These are phyloP conservation scores for Salvia miltiorrhiza DNA, from an alignment of 257 asterid genomes.

Conservation along the genomic window DNA sequence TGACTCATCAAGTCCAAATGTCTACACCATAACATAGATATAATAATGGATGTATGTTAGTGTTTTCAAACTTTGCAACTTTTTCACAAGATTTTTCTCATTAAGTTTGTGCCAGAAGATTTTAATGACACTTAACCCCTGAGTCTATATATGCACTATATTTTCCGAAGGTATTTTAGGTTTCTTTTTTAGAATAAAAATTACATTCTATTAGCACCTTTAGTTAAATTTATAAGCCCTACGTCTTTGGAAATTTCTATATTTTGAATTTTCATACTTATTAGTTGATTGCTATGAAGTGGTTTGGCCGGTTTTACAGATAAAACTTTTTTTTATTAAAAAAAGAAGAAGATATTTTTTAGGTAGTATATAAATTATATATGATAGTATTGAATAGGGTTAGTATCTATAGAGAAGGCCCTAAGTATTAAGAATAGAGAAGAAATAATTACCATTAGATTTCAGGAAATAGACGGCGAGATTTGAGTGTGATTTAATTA, in stretches of 20 bases:
- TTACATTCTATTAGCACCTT: neutral
- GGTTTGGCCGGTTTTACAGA: neutral
- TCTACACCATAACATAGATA: neutral
- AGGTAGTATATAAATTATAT: neutral
- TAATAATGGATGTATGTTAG: neutral
- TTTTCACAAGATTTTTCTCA: neutral
- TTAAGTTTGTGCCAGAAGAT: too few relatives aligned
- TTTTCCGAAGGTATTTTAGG: too few relatives aligned
- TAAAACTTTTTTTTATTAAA: too few relatives aligned
- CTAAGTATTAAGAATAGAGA: too few relatives aligned
- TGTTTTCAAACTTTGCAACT: neutral
- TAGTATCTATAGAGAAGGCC: too few relatives aligned
- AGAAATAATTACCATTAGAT: too few relatives aligned
- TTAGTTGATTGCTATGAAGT: neutral
- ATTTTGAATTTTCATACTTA: neutral
- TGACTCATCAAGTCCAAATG: constrained; percentile 22
- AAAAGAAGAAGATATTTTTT: neutral
- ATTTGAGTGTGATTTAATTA: too few relatives aligned
- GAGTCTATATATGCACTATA: too few relatives aligned
- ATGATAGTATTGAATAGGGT: too few relatives aligned
- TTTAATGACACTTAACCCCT: too few relatives aligned
- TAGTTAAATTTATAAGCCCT: neutral
- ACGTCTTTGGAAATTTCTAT: neutral
- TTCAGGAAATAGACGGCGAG: too few relatives aligned
- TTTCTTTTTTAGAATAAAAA: neutral